Conservation (phyloP, 2,329 filamentous ascomycete species). For the Apiospora rasikravindrae region DNA sequence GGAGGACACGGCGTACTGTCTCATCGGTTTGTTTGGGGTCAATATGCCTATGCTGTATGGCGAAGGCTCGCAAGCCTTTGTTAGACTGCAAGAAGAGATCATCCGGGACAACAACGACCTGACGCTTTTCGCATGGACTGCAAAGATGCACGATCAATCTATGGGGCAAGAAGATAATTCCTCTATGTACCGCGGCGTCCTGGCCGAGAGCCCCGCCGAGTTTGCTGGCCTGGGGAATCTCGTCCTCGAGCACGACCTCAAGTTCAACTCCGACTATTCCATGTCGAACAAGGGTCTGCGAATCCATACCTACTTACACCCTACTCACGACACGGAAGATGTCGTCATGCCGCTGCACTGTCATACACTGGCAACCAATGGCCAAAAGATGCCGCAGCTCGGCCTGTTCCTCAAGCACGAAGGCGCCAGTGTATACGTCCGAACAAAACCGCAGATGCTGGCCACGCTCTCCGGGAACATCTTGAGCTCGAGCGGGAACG, state of each 20-base stretch:
- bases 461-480: background rate
- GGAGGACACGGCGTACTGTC: conserved; percentile 37
- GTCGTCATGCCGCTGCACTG: conserved; percentile 1
- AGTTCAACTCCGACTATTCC: background rate
- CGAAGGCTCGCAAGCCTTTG: conserved; percentile 33
- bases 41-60: conserved; percentile 40
- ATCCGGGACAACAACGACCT: conserved; percentile 13
- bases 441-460: background rate
- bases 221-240: conserved; percentile 3
- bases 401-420: conserved; percentile 2
- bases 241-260: background rate
- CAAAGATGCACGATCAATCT: conserved; percentile 22
- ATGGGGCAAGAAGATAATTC: conserved; percentile 35
- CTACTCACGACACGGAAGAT: background rate
- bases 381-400: background rate
- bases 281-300: conserved; percentile 2
- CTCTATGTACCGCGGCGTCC: conserved; percentile 20
- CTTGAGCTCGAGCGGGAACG: background rate
- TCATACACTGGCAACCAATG: background rate
- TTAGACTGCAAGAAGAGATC: conserved; percentile 27
- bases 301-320: background rate
- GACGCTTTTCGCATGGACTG: background rate
- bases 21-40: conserved; percentile 39
- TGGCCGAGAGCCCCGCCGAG: background rate
- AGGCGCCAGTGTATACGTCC: background rate